Conservation (phyloP, 768 basidiomycete genomes). For the Hygrocybe punicea region DNA sequence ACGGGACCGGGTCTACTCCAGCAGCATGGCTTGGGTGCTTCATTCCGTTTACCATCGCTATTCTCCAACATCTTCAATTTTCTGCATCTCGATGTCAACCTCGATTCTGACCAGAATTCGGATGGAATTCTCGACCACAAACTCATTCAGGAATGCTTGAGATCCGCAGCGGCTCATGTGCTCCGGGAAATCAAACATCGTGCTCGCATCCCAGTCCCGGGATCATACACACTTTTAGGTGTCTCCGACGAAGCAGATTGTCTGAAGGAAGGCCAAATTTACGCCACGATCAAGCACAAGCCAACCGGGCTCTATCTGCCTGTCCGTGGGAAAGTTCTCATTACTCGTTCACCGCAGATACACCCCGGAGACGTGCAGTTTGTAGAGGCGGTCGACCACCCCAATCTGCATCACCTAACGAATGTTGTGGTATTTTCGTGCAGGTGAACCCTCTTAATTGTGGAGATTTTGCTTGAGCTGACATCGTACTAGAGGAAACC, state of each 20-base stretch:
- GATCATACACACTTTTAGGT: slow-evolving; percentile 49
- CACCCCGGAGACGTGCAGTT: slow-evolving; percentile 48
- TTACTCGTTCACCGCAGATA: slow-evolving; percentile 52
- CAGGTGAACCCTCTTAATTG: slow-evolving; percentile 29
- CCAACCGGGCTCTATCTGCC: slow-evolving; percentile 21
- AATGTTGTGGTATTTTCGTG: slow-evolving; percentile 53
- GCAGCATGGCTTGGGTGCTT: slow-evolving; percentile 44
- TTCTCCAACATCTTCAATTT: slow-evolving; percentile 36
- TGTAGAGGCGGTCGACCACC: slow-evolving; percentile 41
- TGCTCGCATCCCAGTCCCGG: slow-evolving; percentile 49
- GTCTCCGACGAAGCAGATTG: slow-evolving; percentile 51
- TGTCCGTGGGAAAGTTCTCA: slow-evolving; percentile 40
- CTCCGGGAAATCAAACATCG: slow-evolving; percentile 52
- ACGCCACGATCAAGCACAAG: slow-evolving; percentile 39
- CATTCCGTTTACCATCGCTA: slow-evolving; percentile 45
- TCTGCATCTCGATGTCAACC: slow-evolving; percentile 28
- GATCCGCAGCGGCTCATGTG: slow-evolving; percentile 42
- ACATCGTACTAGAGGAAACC: slow-evolving; percentile 32
- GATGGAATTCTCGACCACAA: slow-evolving; percentile 27
- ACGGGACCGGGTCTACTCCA: slow-evolving; percentile 39
- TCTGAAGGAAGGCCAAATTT: slow-evolving; percentile 47
- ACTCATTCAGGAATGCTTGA: slow-evolving; percentile 36
- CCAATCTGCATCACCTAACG: slow-evolving; percentile 37
- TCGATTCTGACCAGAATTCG: slow-evolving; percentile 5
- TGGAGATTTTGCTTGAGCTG: not conserved